Base-by-base conservation (phyloP, 345 rosid species). In the Euphorbia peplus region DNA sequence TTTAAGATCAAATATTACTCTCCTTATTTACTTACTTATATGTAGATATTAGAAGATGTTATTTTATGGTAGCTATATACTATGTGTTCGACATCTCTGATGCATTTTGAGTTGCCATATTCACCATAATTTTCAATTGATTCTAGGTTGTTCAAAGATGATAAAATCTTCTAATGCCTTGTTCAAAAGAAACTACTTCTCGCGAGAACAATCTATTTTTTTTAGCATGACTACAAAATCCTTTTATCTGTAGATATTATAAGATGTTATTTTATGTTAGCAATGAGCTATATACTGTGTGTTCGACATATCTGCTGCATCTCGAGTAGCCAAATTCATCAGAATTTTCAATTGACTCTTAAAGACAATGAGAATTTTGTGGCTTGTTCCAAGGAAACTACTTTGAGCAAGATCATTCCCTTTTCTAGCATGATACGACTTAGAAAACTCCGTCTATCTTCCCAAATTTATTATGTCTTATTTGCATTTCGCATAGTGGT, bases 381-480 rank as follows among this genome's bases (percentile, higher is more conserved):
- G 14, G 29, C 19, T 21, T 69, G 1, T 26, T 22, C 19, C 4
- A 30, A 4, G 42, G 25, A 39, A 4, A 48, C 12, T 39, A 39
- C 42, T 39, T 32, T 2, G 3, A 32, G 37, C 12, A 19, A 30
- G 22, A 48, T 18, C 41, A 8, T 22, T 14, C 26, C 10, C 59
- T 69, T 53, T 29, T 22, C 19, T 24, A 8, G 22, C 24, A 55
- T 57, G 60, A 44, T 58, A 52, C 64, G 50, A 63, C 37, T 64
- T 2, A 4, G 8, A 29, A 8, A 39, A 29, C 59, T 69, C 4
- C 18, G 26, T 60, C 55, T 37, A 9, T 8, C 35, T 55, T 15
- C 55, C 48, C 19, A 22, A 37, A 35, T 30, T 8, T 2, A 19
- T 25, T 22, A 42, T 47, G 61, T 37, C 28, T n/a, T 14, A 46